Percentiles rank a stretch among this genome's conserved stretches.
Evolutionary conservation across 805 yeast species (phyloP).

Genomic region (Phaffomyces opuntiae): DNA sequence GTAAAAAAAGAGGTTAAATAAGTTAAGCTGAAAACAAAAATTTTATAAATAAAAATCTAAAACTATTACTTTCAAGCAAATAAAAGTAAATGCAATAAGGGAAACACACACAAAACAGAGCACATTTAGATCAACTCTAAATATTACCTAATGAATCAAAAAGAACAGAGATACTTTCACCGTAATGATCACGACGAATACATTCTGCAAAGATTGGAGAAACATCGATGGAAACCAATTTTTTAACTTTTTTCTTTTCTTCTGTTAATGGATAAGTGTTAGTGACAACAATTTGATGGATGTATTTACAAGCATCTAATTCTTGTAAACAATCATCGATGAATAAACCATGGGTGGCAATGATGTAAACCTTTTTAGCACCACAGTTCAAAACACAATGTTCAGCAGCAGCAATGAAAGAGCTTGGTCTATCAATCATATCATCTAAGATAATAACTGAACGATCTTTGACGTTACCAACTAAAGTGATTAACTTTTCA

Average conservation of each 20-base stretch:
- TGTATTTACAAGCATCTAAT: conserved; percentile 69
- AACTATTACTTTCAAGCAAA: background rate
- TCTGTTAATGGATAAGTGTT: conserved; percentile 88
- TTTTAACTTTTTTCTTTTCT: conserved; percentile 52
- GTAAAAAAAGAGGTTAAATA: background rate
- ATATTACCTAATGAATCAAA: conserved; percentile 75
- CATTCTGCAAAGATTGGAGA: conserved; percentile 96
- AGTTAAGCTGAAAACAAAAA: background rate
- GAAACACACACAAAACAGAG: background rate
- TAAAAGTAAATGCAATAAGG: background rate
- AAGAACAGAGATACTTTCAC: conserved; percentile 90
- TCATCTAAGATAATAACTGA: conserved; percentile 94
- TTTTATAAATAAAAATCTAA: background rate
- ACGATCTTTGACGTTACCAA: conserved; percentile 89
- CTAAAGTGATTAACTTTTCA: conserved; percentile 90
- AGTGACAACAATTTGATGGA: conserved; percentile 90
- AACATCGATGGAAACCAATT: conserved; percentile 84
- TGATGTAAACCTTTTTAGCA: conserved; percentile 80
- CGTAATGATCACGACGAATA: conserved; percentile 97
- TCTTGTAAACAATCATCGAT: conserved; percentile 79
- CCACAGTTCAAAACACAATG: conserved; percentile 95
- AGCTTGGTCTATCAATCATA: conserved; percentile 92
- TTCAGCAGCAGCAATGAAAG: conserved; percentile 96
- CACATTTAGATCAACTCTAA: conserved; percentile 6
- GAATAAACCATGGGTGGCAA: conserved; percentile 95